Base-by-base conservation (phyloP, 331 rosid species). In the Dryas integrifolia region DNA sequence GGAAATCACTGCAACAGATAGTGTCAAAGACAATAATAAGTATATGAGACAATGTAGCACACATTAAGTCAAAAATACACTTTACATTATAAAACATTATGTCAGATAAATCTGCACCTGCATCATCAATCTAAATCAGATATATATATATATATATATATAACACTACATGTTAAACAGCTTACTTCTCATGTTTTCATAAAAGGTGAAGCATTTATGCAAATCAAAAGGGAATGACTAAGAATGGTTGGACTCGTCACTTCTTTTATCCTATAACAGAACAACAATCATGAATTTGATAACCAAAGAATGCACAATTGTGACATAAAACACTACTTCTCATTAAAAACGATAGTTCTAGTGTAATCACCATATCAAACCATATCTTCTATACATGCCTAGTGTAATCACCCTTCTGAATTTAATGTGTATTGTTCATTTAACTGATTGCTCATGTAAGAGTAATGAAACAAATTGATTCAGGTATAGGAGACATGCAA, bases 1-100 rank as follows among this genome's bases (percentile, higher is more conserved):
- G 82, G 76, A 80, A 52, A 75, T 84, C 88, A 58, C 99, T 95
- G 83, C 84, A 86, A 77, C 67, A 78, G 65, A 59, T 6, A 24
- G 9, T 4, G 16, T 2, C 26, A 60, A 7, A 13, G 35, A 65
- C 58, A 48, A 53, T 45, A 7, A 30, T 39, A 58, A 72, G 73
- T 58, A 67, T n/a, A 71, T 35, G 16, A 72, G 16, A 71, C 24
- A 67, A 10, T 40, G 16, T 35, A 56, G 26, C 10, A 16, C 10
- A 55, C 45, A 14, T 9, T 57, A 3, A 26, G 46, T 26, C 58
- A 50, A 52, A 26, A 44, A 41, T n/a, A 30, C n/a, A 67, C 9
- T 53, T 13, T 12, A 6, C 3, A 12, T 26, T 57, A 3, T 16
- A 57, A 9, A 57, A 35, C 77, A 8, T 14, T 35, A 47, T 38